Conservation (phyloP, 2,329 filamentous ascomycete genomes). For the Aspergillus fumigatiaffinis region DNA sequence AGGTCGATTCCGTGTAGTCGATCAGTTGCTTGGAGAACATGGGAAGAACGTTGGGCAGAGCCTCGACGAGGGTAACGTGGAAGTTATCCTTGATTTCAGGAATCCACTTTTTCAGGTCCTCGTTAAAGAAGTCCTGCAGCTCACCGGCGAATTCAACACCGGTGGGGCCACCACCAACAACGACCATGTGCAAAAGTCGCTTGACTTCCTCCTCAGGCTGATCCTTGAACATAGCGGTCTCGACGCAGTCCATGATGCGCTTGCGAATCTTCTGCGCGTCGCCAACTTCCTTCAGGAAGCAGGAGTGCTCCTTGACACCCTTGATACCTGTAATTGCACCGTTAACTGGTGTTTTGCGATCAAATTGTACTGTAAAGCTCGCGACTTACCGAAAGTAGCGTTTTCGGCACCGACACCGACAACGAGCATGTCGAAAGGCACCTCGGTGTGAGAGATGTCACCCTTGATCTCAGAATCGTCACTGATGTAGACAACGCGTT, state of each 20-base stretch:
- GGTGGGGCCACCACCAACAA: conserved; percentile 87
- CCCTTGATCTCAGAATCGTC: conserved; percentile 94
- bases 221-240: conserved; percentile 97
- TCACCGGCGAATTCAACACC: conserved; percentile 98
- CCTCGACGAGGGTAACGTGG: conserved; percentile 95
- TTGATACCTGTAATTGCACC: conserved; percentile 60
- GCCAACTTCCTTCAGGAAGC: conserved; percentile 96
- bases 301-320: conserved; percentile 89
- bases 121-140: conserved; percentile 97
- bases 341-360: conserved; percentile 6
- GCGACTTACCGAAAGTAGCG: conserved; percentile 76
- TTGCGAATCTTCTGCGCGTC: conserved; percentile 96
- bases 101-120: conserved; percentile 96
- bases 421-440: conserved; percentile 97
- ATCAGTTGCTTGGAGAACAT: conserved; percentile 99
- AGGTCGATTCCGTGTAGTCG: conserved; percentile 98
- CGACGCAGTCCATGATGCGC: conserved; percentile 99
- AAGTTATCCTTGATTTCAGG: conserved; percentile 93
- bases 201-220: conserved; percentile 83
- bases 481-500: conserved; percentile 81
- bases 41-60: conserved; percentile 86
- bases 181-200: conserved; percentile 97
- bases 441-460: conserved; percentile 73
- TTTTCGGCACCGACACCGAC: conserved; percentile 97
- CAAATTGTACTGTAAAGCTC: background rate